Evolutionary conservation across 2,329 filamentous ascomycete species (phyloP).

Genomic region (Cadophora luteo-olivacea): DNA sequence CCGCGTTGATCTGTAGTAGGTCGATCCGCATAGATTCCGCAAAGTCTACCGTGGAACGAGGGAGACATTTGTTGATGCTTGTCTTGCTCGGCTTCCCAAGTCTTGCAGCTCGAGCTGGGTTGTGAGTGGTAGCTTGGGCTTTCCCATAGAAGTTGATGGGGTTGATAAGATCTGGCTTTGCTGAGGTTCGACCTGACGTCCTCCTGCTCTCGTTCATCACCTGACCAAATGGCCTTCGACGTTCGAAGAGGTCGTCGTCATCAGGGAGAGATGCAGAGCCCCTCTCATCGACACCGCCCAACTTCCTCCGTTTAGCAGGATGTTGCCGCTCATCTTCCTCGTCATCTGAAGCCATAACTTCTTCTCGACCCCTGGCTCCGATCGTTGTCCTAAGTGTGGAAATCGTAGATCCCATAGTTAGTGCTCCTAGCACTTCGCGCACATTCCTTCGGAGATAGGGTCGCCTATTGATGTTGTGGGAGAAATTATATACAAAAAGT

Average conservation of each 20-base stretch:
- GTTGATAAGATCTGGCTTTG: slow-evolving; percentile 27
- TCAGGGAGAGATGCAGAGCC: slow-evolving; percentile 1
- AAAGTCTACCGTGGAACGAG: slow-evolving; percentile 30
- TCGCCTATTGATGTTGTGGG: slow-evolving; percentile 17
- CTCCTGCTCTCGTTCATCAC: slow-evolving; percentile 31
- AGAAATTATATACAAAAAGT: slow-evolving; percentile 24
- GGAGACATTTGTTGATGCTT: slow-evolving; percentile 25
- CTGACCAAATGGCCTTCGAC: slow-evolving; percentile 29
- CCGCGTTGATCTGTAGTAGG: slow-evolving; percentile 29
- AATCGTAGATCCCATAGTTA: slow-evolving; percentile 35
- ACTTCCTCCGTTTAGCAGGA: slow-evolving; percentile 39
- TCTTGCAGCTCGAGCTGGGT: background rate
- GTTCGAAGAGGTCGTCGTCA: slow-evolving; percentile 1
- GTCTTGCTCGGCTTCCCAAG: slow-evolving; percentile 15
- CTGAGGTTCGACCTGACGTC: slow-evolving; percentile 12
- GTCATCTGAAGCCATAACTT: slow-evolving; percentile 25
- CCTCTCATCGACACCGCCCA: slow-evolving; percentile 2
- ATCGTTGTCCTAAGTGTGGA: slow-evolving; percentile 28
- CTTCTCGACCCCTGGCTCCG: slow-evolving; percentile 20
- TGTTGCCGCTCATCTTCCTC: slow-evolving; percentile 37
- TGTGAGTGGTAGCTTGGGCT: background rate
- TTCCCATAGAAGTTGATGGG: slow-evolving; percentile 35
- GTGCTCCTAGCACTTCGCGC: slow-evolving; percentile 27
- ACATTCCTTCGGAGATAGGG: slow-evolving; percentile 38
- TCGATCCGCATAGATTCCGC: slow-evolving; percentile 36